phyloP scores from a whole-genome alignment of 148 eudicot genomes.

The Euryodendron excelsum region DNA sequence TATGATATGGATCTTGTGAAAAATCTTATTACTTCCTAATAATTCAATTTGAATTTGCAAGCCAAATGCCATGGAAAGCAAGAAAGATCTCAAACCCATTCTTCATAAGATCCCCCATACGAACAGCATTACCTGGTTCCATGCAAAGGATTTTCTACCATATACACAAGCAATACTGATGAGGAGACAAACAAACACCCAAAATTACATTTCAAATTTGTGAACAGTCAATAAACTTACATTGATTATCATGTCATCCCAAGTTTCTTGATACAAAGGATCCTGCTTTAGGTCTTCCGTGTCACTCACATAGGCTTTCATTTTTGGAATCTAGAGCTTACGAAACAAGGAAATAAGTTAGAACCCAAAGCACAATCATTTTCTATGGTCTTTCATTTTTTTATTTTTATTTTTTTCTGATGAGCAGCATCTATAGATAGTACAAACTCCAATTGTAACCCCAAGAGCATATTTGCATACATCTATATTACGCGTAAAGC shows the following conservation, averaged over 20 bases:
- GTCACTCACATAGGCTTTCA: slow-evolving; percentile 99
- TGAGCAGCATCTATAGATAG: neutral
- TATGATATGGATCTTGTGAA: neutral
- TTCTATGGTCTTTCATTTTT: neutral
- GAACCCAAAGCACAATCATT: slow-evolving; percentile 13
- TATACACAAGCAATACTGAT: neutral
- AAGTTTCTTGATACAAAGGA: slow-evolving; percentile 78
- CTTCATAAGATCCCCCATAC: neutral
- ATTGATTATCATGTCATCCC: slow-evolving; percentile 98
- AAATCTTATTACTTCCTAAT: neutral
- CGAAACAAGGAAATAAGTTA: slow-evolving; percentile 47
- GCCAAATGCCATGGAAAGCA: neutral
- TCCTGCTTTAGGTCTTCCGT: slow-evolving; percentile 98
- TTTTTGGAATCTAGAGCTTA: slow-evolving; percentile 98
- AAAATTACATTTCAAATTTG: neutral
- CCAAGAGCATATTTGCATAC: neutral
- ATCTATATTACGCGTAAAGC: neutral
- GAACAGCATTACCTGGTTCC: neutral
- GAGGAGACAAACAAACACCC: neutral
- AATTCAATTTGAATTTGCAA: neutral
- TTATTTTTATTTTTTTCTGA: neutral
- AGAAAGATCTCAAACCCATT: no score
- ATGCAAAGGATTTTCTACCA: neutral
- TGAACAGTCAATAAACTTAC: slow-evolving; percentile 42
- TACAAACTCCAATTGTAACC: neutral